Conservation (phyloP, 2,329 filamentous ascomycete species). For the Xylariales sp. region DNA sequence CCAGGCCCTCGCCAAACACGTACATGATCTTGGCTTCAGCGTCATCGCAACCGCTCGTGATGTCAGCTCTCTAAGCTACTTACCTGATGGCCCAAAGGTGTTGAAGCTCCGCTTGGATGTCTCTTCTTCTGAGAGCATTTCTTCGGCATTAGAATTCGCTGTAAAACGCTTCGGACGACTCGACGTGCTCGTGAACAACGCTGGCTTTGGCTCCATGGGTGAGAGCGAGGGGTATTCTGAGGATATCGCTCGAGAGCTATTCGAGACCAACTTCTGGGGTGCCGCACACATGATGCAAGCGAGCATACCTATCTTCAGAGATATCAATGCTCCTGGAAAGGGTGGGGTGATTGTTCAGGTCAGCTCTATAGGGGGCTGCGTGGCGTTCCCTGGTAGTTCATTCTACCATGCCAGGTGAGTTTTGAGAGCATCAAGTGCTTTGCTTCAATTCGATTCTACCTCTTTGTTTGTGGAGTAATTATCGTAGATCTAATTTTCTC, state of each 20-base stretch:
- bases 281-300: not conserved
- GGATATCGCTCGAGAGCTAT: not conserved
- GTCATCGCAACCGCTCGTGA: slow-evolving; percentile 1
- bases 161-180: not conserved
- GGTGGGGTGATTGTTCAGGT: slow-evolving; percentile 16
- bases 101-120: not conserved
- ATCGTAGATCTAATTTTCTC: too few relatives aligned
- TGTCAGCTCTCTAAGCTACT: not conserved
- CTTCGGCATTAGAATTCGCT: not conserved
- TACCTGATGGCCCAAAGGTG: not conserved
- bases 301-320: not conserved
- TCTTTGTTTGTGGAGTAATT: too few relatives aligned
- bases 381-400: slow-evolving; percentile 12
- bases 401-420: too few relatives aligned
- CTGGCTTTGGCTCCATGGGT: not conserved
- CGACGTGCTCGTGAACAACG: not conserved
- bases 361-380: slow-evolving; percentile 13
- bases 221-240: not conserved
- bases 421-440: too few relatives aligned
- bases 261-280: slow-evolving; percentile 2
- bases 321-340: not conserved
- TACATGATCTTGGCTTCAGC: not conserved
- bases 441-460: too few relatives aligned
- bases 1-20: not conserved
- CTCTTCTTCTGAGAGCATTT: not conserved